A percentile compares a stretch with the other conserved stretches of the same genome.
Evolutionary conservation across 192 early-diverging fungal genomes (phyloP).

Genomic region (Physocladia obscura): DNA sequence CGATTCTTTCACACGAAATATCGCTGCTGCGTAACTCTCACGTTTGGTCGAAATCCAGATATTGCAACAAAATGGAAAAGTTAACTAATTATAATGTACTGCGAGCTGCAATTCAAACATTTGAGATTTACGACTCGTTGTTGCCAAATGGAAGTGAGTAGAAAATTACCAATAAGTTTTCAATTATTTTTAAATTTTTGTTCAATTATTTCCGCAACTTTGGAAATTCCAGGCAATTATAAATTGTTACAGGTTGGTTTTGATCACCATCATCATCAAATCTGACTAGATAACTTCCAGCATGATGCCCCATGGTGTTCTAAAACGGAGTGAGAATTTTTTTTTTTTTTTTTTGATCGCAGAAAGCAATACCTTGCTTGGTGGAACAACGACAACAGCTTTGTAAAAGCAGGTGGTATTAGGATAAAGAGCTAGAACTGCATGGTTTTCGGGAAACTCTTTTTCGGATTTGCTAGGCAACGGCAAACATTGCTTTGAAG

Average conservation of each 20-base stretch:
- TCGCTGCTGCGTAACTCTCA: too few relatives aligned
- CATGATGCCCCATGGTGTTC: not conserved
- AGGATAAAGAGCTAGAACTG: constrained; percentile 50
- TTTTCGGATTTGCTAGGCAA: not conserved
- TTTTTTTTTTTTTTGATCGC: too few relatives aligned
- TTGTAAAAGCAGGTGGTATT: constrained; percentile 49
- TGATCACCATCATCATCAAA: constrained; percentile 49
- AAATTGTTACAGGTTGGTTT: constrained; percentile 21
- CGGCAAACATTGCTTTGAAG: not conserved
- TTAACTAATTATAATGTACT: too few relatives aligned
- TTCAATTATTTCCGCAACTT: constrained; percentile 1
- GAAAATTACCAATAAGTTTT: too few relatives aligned
- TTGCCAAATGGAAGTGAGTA: too few relatives aligned
- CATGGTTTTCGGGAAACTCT: constrained; percentile 40
- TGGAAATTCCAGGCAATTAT: constrained; percentile 1
- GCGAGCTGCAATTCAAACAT: too few relatives aligned
- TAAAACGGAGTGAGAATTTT: too few relatives aligned
- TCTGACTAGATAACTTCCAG: constrained; percentile 30
- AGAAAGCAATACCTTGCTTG: constrained; percentile 34
- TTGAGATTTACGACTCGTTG: too few relatives aligned
- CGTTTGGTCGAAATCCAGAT: too few relatives aligned
- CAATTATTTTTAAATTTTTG: too few relatives aligned
- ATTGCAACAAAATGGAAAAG: too few relatives aligned
- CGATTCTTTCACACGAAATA: too few relatives aligned
- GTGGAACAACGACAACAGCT: constrained; percentile 34